Conservation (phyloP, 2,329 filamentous ascomycete genomes). For the Fusarium udum region DNA sequence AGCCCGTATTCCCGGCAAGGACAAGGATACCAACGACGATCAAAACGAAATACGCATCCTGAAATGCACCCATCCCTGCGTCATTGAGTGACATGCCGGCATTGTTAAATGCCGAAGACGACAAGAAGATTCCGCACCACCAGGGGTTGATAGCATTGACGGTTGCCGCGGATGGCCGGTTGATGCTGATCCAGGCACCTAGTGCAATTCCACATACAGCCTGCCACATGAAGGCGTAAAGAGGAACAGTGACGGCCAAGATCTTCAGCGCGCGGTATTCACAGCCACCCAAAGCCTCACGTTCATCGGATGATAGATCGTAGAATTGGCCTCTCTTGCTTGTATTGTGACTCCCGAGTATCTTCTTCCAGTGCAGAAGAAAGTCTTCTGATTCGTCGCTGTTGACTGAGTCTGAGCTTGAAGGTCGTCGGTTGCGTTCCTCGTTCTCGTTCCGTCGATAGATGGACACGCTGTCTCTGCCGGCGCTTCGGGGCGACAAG, state of each 20-base stretch:
- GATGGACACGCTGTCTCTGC: conserved; percentile 26
- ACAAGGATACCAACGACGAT: conserved; percentile 66
- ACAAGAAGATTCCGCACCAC: conserved; percentile 76
- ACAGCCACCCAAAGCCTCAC: conserved; percentile 67
- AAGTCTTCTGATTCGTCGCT: conserved; percentile 43
- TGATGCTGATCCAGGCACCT: conserved; percentile 67
- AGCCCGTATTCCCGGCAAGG: conserved; percentile 72
- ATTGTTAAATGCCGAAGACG: conserved; percentile 75
- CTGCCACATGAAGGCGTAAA: conserved; percentile 70
- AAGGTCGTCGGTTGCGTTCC: conserved; percentile 21
- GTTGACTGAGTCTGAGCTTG: conserved; percentile 28
- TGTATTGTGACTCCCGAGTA: conserved; percentile 51
- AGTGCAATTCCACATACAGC: conserved; percentile 66
- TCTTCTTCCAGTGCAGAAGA: conserved; percentile 45
- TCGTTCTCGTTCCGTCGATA: conserved; percentile 33
- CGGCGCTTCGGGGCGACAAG: conserved; percentile 7
- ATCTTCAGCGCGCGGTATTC: conserved; percentile 72
- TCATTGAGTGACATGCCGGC: conserved; percentile 75
- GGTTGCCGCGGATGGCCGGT: conserved; percentile 58
- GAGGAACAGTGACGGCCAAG: conserved; percentile 66
- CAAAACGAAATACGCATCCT: conserved; percentile 60
- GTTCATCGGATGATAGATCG: conserved; percentile 61
- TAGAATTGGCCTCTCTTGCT: conserved; percentile 66
- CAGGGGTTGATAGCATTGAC: conserved; percentile 70
- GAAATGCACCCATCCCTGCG: conserved; percentile 71